Base-by-base conservation (phyloP, 805 yeast species). In the Cyberlindnera galapagoensis region DNA sequence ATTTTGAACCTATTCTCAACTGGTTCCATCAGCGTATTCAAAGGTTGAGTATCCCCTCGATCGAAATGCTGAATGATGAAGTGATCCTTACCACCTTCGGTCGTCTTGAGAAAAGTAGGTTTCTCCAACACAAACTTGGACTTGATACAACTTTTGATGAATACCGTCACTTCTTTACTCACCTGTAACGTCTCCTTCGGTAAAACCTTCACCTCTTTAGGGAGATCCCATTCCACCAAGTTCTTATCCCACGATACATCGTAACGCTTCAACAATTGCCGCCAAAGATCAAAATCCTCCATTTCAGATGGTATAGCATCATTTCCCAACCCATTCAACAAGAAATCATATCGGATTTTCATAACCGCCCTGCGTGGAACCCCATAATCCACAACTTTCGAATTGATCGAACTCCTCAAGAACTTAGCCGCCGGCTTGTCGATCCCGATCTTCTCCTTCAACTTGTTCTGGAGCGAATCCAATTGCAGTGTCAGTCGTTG, bases 171-270 rank as follows among this genome's bases (percentile, higher is more conserved):
- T 9, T 44, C 45, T 19, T 30, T 40, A n/a, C 33, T 38, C 7
- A 44, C 31, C 4, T 28, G 16, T 3, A 46, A 21, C 1, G 39
- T 19, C 20, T 46, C 50, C 21, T 31, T 46, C 6, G 40, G 43
- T 7, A 43, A 3, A 11, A 40, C 6, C 1, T 30, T 18, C 9
- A 6, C 10, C n/a, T 36, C 34, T 17, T 9, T 12, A 7, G 22
- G 26, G 6, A 5, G 7, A 2, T 12, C 7, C 23, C 24, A 30
- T n/a, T 19, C 22, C 12, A 12, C 8, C 18, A 24, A 19, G 9
- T 14, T 23, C 24, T 27, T 26, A 29, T 14, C 15, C n/a, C 26
- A 14, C 12, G 8, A 11, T 16, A 21, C 12, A 9, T 17, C 21
- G n/a, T n/a, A n/a, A n/a, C n/a, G n/a, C n/a, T n/a, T n/a, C n/a